These are phyloP conservation scores for Posidonia oceanica DNA, from an alignment of 116 monocot species.

Conservation along the genomic window DNA sequence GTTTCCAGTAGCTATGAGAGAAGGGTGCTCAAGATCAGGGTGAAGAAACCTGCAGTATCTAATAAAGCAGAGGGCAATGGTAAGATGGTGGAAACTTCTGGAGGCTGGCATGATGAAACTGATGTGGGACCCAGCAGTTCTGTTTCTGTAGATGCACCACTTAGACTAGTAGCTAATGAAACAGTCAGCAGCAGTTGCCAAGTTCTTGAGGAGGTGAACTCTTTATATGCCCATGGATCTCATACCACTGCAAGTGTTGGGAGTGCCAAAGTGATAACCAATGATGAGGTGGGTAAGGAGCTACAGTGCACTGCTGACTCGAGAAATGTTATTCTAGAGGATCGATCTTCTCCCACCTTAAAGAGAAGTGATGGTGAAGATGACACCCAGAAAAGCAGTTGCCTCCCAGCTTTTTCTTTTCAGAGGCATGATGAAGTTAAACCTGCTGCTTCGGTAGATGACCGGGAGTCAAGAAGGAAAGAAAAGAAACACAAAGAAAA, in stretches of 20 bases:
- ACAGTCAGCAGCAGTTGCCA: conserved; percentile 22
- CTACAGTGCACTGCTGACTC: conserved; percentile 82
- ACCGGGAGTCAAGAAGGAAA: conserved; percentile 24
- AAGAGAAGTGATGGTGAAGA: conserved; percentile 12
- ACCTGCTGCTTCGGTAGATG: not conserved
- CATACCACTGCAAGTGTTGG: conserved; percentile 47
- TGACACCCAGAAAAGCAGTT: conserved; percentile 9
- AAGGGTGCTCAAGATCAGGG: conserved; percentile 72
- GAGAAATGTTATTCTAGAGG: conserved; percentile 13
- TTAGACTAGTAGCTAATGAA: conserved; percentile 19
- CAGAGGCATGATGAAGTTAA: conserved; percentile 9
- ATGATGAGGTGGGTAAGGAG: conserved; percentile 39
- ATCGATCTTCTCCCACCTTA: conserved; percentile 15
- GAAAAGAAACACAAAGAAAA: conserved; percentile 52
- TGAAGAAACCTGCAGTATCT: conserved; percentile 54
- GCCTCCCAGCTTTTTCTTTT: not conserved
- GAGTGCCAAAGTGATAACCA: conserved; percentile 37
- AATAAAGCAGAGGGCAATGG: conserved; percentile 42
- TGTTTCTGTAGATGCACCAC: conserved; percentile 89
- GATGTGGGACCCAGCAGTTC: conserved; percentile 69
- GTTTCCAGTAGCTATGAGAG: conserved; percentile 65
- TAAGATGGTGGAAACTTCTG: conserved; percentile 23
- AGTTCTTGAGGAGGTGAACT: conserved; percentile 60
- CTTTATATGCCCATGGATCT: conserved; percentile 40
- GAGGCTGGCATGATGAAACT: conserved; percentile 31